phyloP scores from a whole-genome alignment of 352 stramenopile species.

The Globisporangium takayamanum region DNA sequence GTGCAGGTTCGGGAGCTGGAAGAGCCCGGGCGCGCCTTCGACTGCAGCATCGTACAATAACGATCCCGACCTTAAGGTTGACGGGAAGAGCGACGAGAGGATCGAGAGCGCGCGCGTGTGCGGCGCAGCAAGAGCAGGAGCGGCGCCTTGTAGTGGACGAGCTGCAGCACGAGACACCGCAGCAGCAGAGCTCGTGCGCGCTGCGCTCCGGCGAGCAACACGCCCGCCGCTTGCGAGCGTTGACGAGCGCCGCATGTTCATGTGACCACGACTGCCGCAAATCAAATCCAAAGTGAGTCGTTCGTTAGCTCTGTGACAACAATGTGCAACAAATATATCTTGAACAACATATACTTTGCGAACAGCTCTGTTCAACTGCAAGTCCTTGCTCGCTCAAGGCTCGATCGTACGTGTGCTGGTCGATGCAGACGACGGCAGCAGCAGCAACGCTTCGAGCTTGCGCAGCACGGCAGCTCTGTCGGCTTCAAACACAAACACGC shows the following conservation, averaged over 20 bases:
- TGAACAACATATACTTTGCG: too few relatives aligned
- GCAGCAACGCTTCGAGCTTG: constrained; percentile 19
- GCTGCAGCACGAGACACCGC: neutral
- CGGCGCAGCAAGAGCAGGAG: neutral
- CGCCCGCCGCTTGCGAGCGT: neutral
- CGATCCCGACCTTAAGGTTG: neutral
- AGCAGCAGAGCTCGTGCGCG: too few relatives aligned
- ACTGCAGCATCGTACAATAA: neutral
- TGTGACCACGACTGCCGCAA: too few relatives aligned
- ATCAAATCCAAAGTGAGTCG: too few relatives aligned
- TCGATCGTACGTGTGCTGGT: too few relatives aligned
- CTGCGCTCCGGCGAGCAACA: too few relatives aligned
- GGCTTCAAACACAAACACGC: constrained; percentile 60
- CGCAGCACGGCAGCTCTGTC: constrained; percentile 24
- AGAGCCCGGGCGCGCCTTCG: constrained; percentile 38
- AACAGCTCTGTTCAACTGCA: too few relatives aligned
- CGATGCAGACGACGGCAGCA: neutral
- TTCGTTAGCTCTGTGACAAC: too few relatives aligned
- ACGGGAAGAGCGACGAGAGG: constrained; percentile 13
- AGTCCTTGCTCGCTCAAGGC: too few relatives aligned
- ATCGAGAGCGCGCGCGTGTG: constrained; percentile 10
- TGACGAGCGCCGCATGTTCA: neutral
- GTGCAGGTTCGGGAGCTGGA: constrained; percentile 61
- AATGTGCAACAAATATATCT: too few relatives aligned
- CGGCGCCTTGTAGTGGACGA: neutral